These are phyloP conservation scores for slime mould (Dictyostelium discoideum) DNA, from an alignment of 78 protist species.

Conservation along the genomic window DNA sequence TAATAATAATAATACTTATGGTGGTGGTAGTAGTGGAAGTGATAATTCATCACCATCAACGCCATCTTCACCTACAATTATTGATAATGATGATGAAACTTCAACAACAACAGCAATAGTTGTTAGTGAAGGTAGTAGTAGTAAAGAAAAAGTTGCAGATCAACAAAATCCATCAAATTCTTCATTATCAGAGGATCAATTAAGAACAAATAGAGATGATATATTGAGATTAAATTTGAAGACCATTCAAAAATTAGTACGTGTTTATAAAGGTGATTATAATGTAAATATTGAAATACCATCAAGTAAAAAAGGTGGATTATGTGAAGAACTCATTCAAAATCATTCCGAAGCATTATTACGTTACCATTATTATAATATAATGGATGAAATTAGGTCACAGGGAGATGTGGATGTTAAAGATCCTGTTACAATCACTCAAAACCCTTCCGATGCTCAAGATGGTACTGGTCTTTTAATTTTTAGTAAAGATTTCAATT, in stretches of 20 bases:
- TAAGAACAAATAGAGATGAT: slow-evolving; percentile 1
- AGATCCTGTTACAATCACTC: not conserved
- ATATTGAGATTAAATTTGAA: slow-evolving; percentile 9
- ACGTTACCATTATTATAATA: slow-evolving; percentile 11
- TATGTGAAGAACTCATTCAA: slow-evolving; percentile 11
- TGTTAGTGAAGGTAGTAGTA: not conserved
- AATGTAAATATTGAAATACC: slow-evolving; percentile 37
- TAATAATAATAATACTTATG: not conserved
- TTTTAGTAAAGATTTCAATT: slow-evolving; percentile 18
- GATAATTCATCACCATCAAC: not conserved
- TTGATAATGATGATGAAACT: not conserved
- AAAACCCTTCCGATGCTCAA: not conserved
- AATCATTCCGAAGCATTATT: slow-evolving; percentile 21
- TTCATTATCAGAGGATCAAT: not conserved
- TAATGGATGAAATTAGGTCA: not conserved
- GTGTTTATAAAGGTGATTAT: slow-evolving; percentile 35
- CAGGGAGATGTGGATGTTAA: not conserved
- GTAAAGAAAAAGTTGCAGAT: not conserved
- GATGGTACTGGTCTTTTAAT: slow-evolving; percentile 1
- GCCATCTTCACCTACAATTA: not conserved
- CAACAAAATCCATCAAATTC: not conserved
- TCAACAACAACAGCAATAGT: not conserved
- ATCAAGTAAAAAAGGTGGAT: slow-evolving; percentile 16
- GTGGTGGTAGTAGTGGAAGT: not conserved
- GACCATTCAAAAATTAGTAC: slow-evolving; percentile 18